Conservation (phyloP, 2,329 filamentous ascomycete species). For the Colletotrichum navitas region DNA sequence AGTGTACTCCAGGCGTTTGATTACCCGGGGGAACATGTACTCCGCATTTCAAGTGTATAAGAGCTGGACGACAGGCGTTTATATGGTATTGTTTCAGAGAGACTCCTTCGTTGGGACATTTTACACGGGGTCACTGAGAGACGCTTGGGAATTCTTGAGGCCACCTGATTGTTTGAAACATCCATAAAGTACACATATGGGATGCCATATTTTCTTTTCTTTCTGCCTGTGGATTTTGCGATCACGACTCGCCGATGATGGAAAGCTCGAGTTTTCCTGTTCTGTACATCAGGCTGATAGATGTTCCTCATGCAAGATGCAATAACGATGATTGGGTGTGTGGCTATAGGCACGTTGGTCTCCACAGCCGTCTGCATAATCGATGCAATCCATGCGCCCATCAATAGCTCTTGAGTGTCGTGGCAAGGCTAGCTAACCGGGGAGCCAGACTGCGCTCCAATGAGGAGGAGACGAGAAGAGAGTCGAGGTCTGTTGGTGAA, state of each 20-base stretch:
- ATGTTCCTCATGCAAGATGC: slow-evolving; percentile 7
- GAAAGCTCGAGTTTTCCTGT: slow-evolving; percentile 12
- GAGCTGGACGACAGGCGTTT: slow-evolving; percentile 41
- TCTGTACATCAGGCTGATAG: slow-evolving; percentile 31
- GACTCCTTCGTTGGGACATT: slow-evolving; percentile 26
- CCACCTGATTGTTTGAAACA: slow-evolving; percentile 28
- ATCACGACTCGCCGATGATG: slow-evolving; percentile 27
- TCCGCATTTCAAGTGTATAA: slow-evolving; percentile 33
- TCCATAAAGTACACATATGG: slow-evolving; percentile 3
- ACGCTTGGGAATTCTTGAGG: slow-evolving; percentile 10
- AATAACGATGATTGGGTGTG: not conserved
- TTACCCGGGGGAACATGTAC: slow-evolving; percentile 33
- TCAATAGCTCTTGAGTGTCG: not conserved
- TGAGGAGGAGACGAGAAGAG: not conserved
- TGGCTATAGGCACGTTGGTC: not conserved
- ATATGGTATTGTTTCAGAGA: slow-evolving; percentile 24
- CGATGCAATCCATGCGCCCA: not conserved
- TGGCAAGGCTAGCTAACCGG: slow-evolving; percentile 3
- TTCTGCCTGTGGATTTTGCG: slow-evolving; percentile 9
- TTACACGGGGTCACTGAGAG: slow-evolving; percentile 22
- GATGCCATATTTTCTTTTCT: slow-evolving; percentile 3
- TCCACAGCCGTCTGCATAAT: not conserved
- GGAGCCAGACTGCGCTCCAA: slow-evolving; percentile 1
- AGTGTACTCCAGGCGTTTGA: slow-evolving; percentile 34
- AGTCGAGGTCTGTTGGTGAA: slow-evolving; percentile 6